Percentiles rank a stretch among this genome's conserved stretches.
These are phyloP conservation scores for Penicillium corylophilum DNA, from an alignment of 2,329 filamentous ascomycete genomes.

Conservation along the genomic window DNA sequence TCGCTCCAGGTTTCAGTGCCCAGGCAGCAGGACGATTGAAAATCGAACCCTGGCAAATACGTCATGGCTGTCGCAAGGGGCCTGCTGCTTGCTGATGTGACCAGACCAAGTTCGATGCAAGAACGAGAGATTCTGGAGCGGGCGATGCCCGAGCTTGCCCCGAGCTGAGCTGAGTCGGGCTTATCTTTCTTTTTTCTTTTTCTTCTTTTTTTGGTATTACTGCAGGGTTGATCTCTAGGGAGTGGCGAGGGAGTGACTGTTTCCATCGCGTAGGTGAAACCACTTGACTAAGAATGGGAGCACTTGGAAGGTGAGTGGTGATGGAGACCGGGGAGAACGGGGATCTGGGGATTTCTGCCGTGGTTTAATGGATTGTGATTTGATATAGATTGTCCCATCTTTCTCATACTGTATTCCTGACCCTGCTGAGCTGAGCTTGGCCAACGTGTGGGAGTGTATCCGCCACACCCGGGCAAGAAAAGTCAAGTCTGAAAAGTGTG, in stretches of 20 bases:
- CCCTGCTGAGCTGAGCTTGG: not conserved
- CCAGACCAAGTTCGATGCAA: not conserved
- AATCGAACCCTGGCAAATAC: not conserved
- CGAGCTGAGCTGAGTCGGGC: not conserved
- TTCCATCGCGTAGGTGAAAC: not conserved
- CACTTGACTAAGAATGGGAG: not conserved
- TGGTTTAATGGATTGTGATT: not conserved
- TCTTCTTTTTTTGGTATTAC: not conserved
- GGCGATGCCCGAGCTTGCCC: not conserved
- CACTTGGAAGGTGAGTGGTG: not conserved
- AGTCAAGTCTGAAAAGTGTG: not conserved
- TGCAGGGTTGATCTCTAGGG: not conserved
- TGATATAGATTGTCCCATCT: not conserved
- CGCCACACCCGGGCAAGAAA: conserved; percentile 3
- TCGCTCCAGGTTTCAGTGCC: not conserved
- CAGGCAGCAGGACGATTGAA: not conserved
- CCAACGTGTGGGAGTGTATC: conserved; percentile 1
- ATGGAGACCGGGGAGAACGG: not conserved
- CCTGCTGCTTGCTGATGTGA: not conserved
- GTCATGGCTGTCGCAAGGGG: conserved; percentile 17
- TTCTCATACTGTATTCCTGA: not conserved
- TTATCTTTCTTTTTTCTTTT: not conserved
- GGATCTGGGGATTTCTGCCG: not conserved
- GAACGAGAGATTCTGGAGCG: not conserved
- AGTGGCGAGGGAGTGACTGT: not conserved